A percentile compares a stretch with the other conserved stretches of the same genome.
Evolutionary conservation across 2,329 filamentous ascomycete genomes (phyloP).

Genomic region (Ceratocystiopsis sp.): DNA sequence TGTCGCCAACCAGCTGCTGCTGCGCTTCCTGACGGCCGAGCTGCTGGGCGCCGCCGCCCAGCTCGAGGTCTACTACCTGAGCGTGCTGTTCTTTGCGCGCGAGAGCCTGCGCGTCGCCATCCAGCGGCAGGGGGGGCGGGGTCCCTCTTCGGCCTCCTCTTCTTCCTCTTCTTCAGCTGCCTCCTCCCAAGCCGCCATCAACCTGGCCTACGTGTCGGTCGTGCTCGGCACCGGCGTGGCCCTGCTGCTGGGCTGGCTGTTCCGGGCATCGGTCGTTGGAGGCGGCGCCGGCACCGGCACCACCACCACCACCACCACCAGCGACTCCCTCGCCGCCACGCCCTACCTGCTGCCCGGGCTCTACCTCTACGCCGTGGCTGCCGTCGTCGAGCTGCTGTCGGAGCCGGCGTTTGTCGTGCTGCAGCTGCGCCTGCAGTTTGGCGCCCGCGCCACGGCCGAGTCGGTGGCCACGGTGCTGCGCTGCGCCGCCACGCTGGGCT

Average conservation of each 20-base stretch:
- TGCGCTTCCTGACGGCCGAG: slow-evolving; percentile 73
- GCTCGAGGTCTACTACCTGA: slow-evolving; percentile 82
- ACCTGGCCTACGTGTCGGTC: slow-evolving; percentile 70
- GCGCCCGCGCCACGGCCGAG: slow-evolving; percentile 66
- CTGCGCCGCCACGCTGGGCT: slow-evolving; percentile 56
- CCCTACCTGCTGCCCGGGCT: slow-evolving; percentile 44
- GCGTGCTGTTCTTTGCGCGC: slow-evolving; percentile 84
- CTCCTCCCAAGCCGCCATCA: slow-evolving; percentile 61
- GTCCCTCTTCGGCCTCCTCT: slow-evolving; percentile 8
- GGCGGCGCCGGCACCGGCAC: slow-evolving; percentile 8
- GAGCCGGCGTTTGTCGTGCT: slow-evolving; percentile 84
- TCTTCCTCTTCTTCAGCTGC: slow-evolving; percentile 7
- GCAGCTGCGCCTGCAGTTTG: slow-evolving; percentile 66
- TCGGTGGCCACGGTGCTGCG: slow-evolving; percentile 63
- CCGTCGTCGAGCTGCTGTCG: slow-evolving; percentile 57
- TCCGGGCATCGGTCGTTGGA: slow-evolving; percentile 34
- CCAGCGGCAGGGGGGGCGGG: slow-evolving; percentile 46
- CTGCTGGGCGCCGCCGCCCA: slow-evolving; percentile 76
- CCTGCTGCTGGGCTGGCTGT: slow-evolving; percentile 46
- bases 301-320: too few relatives aligned
- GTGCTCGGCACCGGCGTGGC: slow-evolving; percentile 49
- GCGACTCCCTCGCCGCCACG: slow-evolving; percentile 35
- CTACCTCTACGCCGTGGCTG: slow-evolving; percentile 36
- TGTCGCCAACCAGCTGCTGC: slow-evolving; percentile 73
- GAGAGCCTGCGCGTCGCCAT: slow-evolving; percentile 85